Percentiles rank a stretch among this genome's conserved stretches.
Conservation (phyloP, 257 asterid genomes). For the Voacanga thouarsii region DNA sequence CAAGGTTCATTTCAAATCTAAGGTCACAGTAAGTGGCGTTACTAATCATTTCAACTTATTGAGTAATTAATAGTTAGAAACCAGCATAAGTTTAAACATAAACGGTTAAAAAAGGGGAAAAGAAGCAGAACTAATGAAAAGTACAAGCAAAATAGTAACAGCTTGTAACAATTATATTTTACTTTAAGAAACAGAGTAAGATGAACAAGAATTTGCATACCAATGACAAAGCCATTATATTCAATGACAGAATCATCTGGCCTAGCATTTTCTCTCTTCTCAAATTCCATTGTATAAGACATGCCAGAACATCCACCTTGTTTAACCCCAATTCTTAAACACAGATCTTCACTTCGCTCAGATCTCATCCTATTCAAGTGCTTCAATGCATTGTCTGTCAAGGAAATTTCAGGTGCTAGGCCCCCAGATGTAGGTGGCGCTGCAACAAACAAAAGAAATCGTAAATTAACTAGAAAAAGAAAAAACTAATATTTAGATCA, state of each 20-base stretch:
- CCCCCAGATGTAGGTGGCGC: constrained; percentile 69
- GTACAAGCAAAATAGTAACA: not conserved
- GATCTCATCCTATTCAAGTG: constrained; percentile 78
- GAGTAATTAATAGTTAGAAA: not conserved
- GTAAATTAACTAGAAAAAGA: not conserved
- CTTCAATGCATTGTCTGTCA: constrained; percentile 70
- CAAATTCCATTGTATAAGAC: constrained; percentile 97
- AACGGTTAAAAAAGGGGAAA: not conserved
- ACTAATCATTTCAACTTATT: not conserved
- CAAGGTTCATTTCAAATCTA: too few species aligned
- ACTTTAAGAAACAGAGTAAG: not conserved
- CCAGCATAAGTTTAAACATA: not conserved
- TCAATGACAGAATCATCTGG: constrained; percentile 87
- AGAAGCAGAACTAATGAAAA: not conserved
- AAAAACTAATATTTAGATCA: not conserved
- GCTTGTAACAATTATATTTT: not conserved
- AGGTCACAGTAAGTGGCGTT: not conserved
- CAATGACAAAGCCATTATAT: constrained; percentile 75
- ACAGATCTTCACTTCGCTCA: constrained; percentile 59
- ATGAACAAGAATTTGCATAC: constrained; percentile 31
- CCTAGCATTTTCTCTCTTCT: constrained; percentile 64
- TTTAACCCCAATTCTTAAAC: constrained; percentile 90
- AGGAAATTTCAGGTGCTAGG: constrained; percentile 71
- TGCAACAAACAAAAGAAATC: constrained; percentile 19
- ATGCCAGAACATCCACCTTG: constrained; percentile 99